Evolutionary conservation across 2,329 filamentous ascomycete species (phyloP).

Genomic region (Clonostachys byssicola): DNA sequence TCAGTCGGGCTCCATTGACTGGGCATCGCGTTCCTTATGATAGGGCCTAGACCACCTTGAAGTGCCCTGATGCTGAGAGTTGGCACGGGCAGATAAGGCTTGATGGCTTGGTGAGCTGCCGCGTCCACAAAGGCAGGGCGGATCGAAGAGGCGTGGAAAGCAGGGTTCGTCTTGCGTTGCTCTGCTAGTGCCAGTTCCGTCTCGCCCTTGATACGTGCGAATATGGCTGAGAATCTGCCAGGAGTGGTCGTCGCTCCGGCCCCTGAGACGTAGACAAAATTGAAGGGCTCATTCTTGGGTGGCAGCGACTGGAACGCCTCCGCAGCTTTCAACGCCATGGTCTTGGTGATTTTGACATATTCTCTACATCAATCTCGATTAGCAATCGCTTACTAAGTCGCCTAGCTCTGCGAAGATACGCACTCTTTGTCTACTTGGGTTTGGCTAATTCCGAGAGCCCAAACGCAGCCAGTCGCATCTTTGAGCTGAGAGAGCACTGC

Average conservation of each 20-base stretch:
- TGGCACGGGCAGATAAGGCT: slow-evolving; percentile 31
- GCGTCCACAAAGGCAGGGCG: slow-evolving; percentile 58
- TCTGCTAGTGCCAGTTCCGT: slow-evolving; percentile 56
- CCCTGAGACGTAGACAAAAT: slow-evolving; percentile 70
- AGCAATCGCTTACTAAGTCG: too few relatives aligned
- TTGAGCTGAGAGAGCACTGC: slow-evolving; percentile 53
- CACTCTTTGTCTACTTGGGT: slow-evolving; percentile 53
- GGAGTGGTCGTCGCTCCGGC: slow-evolving; percentile 55
- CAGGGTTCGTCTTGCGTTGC: slow-evolving; percentile 32
- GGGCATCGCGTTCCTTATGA: slow-evolving; percentile 8
- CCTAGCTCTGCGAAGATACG: neutral
- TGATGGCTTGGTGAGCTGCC: slow-evolving; percentile 30
- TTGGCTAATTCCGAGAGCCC: slow-evolving; percentile 67
- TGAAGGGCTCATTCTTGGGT: slow-evolving; percentile 43
- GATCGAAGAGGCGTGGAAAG: slow-evolving; percentile 36
- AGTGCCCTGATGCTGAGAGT: slow-evolving; percentile 5
- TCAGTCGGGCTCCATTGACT: slow-evolving; percentile 33
- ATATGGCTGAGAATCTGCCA: slow-evolving; percentile 51
- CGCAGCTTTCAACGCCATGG: slow-evolving; percentile 61
- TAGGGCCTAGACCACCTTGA: slow-evolving; percentile 5
- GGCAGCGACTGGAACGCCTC: slow-evolving; percentile 50
- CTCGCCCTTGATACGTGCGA: slow-evolving; percentile 62
- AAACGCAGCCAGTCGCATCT: slow-evolving; percentile 66
- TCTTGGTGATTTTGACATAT: slow-evolving; percentile 64
- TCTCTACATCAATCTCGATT: slow-evolving; percentile 21